Conservation (phyloP, 2,329 filamentous ascomycete species). For the Botrytis byssoidea region DNA sequence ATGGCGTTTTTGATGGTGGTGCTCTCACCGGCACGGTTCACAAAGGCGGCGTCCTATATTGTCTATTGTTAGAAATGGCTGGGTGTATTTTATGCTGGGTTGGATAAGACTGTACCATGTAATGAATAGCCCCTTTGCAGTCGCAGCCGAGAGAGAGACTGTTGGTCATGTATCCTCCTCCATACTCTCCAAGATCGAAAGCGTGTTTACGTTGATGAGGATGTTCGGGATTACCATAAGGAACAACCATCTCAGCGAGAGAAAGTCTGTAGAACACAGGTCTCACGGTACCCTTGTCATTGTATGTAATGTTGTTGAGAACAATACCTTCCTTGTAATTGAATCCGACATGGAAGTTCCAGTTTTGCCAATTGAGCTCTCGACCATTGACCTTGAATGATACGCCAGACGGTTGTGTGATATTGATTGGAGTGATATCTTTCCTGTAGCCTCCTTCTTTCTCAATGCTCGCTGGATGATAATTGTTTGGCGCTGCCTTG, state of each 20-base stretch:
- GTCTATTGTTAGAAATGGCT: neutral
- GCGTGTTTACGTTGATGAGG: constrained; percentile 81
- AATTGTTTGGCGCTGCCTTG: constrained; percentile 72
- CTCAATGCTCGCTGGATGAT: constrained; percentile 71
- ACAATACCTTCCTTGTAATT: constrained; percentile 93
- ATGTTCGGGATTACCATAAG: constrained; percentile 78
- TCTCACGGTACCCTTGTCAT: constrained; percentile 74
- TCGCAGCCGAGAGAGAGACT: constrained; percentile 74
- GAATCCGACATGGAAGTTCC: constrained; percentile 90
- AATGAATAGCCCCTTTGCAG: constrained; percentile 89
- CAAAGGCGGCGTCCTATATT: constrained; percentile 65
- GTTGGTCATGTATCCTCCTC: constrained; percentile 82
- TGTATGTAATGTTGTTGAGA: constrained; percentile 84
- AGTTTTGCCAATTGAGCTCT: constrained; percentile 85
- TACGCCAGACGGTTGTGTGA: constrained; percentile 84
- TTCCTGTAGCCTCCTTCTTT: constrained; percentile 71
- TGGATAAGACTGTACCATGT: constrained; percentile 54
- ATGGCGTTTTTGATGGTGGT: constrained; percentile 89
- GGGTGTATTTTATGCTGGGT: neutral
- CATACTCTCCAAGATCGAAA: constrained; percentile 78
- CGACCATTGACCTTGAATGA: constrained; percentile 77
- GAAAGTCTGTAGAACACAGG: constrained; percentile 88
- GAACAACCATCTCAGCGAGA: constrained; percentile 90
- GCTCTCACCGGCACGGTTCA: constrained; percentile 71
- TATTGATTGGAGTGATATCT: constrained; percentile 82